Evolutionary conservation across 805 yeast species (phyloP), one percentile per base, ranked within the genome.

Genomic region (Martiniozyma abietophila): DNA sequence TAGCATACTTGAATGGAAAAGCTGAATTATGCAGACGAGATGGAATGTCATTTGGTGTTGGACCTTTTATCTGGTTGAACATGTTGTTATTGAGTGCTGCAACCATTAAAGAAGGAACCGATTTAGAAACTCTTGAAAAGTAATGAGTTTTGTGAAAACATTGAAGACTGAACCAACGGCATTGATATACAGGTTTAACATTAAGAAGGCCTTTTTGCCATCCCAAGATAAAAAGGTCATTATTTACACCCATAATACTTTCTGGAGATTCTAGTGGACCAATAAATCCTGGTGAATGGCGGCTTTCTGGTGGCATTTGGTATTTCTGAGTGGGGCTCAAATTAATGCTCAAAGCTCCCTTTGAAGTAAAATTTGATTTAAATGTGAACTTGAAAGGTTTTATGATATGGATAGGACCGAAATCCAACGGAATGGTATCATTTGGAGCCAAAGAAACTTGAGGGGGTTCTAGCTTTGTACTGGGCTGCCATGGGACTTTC

Each of bases 21-120:
- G 38, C 38, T 2, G 36, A 34, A 5, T 34, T 43, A 19, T 39
- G 40, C n/a, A 37, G 27, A 5, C 14, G 25, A 5, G 25, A 15
- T 12, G 31, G 34, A 6, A 40, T 29, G 1, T 32, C 28, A 2
- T 31, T 38, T 11, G 30, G 24, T 3, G 48, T 25, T 1, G 33
- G 38, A 6, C 30, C 38, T 3, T 23, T 32, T 28, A 19, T 25
- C 21, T 31, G 26, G 19, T 53, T 53, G 33, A 51, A 43, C 3
- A 40, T 27, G 41, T 63, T 62, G 20, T 58, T 65, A 45, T 66
- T 69, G 20, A 63, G 64, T 18, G 68, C 62, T 34, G 35, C 16
- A 7, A 54, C 29, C 25, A 50, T 22, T 1, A 56, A 10, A 0
- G 54, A 58, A 1, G 64, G 64, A 16, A 40, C 46, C 1, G 61